A percentile compares a stretch with the other conserved stretches of the same genome.
Conservation (phyloP, 345 rosid species). For the Microcos paniculata region DNA sequence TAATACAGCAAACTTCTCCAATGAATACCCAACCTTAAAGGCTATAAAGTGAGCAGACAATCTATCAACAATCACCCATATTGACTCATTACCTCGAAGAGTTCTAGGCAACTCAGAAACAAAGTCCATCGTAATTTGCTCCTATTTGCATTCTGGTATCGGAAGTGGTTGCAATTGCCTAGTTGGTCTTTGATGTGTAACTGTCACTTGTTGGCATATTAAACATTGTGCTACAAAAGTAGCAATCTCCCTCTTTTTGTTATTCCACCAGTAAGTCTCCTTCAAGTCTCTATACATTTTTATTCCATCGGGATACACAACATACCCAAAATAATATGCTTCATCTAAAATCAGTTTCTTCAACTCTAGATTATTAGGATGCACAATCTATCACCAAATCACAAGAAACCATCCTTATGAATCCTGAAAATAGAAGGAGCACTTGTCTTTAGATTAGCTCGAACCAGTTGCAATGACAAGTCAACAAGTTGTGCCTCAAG, state of each 20-base stretch:
- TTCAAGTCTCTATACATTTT: neutral
- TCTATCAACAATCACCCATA: slow-evolving; percentile 9
- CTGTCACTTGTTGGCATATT: neutral
- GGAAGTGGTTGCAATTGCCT: neutral
- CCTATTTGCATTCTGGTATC: neutral
- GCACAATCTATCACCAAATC: neutral
- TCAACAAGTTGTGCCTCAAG: no score
- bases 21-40: neutral
- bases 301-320: neutral
- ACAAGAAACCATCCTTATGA: neutral
- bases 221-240: neutral
- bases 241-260: neutral
- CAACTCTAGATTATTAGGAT: neutral
- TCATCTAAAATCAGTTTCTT: neutral
- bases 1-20: neutral
- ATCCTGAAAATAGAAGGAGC: neutral
- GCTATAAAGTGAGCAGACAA: slow-evolving; percentile 4
- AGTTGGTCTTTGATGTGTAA: neutral
- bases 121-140: neutral
- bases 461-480: no score
- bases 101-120: neutral
- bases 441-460: no score
- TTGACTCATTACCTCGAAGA: neutral
- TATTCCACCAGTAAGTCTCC: neutral
- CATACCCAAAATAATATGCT: neutral